Base-by-base conservation (phyloP, 176 grass and related monocot genomes). In the Metroxylon sagu region DNA sequence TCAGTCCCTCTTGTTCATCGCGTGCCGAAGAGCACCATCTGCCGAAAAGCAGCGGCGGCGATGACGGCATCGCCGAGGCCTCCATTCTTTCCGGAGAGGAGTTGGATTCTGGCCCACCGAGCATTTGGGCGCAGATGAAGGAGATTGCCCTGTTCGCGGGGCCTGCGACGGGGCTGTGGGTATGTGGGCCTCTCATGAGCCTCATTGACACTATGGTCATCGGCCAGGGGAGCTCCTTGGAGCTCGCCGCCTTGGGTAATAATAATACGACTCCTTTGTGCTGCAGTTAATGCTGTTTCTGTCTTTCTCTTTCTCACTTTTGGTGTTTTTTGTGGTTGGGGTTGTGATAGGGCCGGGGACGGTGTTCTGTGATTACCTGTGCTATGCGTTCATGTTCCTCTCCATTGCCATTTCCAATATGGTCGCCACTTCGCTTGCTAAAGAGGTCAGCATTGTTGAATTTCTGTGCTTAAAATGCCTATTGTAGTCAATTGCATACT, bases 161-260 rank as follows among this genome's bases (percentile, higher is more conserved):
- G 3, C 92, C 78, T 0, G 87, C 92, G 17, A 67, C 85, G 18
- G 87, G 87, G 10, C 83, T 97, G 53, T 97, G 92, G 87, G 85
- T 91, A 67, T 91, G 81, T 59, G 70, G 73, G 10, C 93, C 81
- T 8, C 79, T 97, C 29, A 91, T 97, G 87, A 97, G 87, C 83
- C 82, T 97, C 77, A 97, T 97, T 71, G 93, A 97, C 58, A 97
- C 93, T 69, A 85, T 97, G 83, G 92, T 97, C 53, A 83, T 97
- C 67, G 92, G 83, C 31, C 92, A 90, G 71, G 80, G 80, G 8
- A 88, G 83, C 65, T 77, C 87, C 25, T 29, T 91, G 35, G 86
- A 91, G 81, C 84, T 88, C 67, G 92, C 92, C 0, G 87, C 92
- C 4, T 61, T 97, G 61, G 92, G 92, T 95, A 51, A 6, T 49